phyloP scores from a whole-genome alignment of 495 filamentous ascomycete species.

The Hypoxylon lenormandii region DNA sequence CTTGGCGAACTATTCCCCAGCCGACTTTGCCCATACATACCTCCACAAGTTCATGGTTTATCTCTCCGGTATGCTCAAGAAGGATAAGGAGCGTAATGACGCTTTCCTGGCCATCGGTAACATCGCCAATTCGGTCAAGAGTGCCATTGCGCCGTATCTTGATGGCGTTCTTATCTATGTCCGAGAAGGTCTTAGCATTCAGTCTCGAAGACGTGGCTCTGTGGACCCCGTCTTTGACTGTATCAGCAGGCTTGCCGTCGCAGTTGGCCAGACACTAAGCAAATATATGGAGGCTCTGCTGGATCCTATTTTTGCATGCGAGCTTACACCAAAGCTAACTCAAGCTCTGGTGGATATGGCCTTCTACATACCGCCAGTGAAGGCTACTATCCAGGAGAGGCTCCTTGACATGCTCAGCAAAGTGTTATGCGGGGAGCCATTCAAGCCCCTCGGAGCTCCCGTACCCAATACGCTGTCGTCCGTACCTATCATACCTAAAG shows the following conservation, averaged over 20 bases:
- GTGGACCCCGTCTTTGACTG: conserved; percentile 97
- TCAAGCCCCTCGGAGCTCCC: conserved; percentile 89
- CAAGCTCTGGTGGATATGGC: conserved; percentile 98
- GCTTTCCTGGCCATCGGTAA: conserved; percentile 95
- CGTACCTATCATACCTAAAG: conserved; percentile 83
- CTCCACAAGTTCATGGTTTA: conserved; percentile 97
- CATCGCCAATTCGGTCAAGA: conserved; percentile 94
- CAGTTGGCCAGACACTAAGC: conserved; percentile 94
- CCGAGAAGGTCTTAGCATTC: conserved; percentile 85
- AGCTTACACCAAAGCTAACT: conserved; percentile 88
- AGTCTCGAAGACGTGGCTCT: conserved; percentile 76
- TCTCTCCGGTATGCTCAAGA: conserved; percentile 92
- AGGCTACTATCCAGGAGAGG: conserved; percentile 89
- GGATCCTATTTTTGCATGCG: conserved; percentile 96
- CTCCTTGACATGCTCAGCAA: conserved; percentile 94
- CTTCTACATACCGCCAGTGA: conserved; percentile 95
- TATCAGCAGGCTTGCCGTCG: conserved; percentile 93
- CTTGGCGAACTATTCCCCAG: conserved; percentile 89
- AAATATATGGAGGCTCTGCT: conserved; percentile 97
- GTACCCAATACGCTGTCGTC: conserved; percentile 70
- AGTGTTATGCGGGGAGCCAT: conserved; percentile 89
- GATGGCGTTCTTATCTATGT: conserved; percentile 93
- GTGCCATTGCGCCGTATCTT: conserved; percentile 91
- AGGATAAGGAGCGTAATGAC: conserved; percentile 89
- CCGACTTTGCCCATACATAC: conserved; percentile 82